A percentile compares a stretch with the other conserved stretches of the same genome.
Conservation (phyloP, 2,329 filamentous ascomycete genomes). For the Purpureocillium takamizusanense region DNA sequence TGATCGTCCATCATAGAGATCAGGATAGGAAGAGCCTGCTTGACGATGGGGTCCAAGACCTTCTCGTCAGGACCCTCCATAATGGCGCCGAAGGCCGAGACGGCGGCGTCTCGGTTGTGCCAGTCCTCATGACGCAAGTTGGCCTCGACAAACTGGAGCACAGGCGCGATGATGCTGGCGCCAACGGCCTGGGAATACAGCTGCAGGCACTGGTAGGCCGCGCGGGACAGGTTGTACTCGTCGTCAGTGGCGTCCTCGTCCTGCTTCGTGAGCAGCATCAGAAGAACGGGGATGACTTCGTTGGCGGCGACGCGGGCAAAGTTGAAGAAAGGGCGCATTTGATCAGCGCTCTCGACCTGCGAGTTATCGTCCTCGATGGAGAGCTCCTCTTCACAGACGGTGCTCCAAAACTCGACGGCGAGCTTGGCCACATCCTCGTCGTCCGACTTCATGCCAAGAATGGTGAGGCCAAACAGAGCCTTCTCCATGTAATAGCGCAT, state of each 20-base stretch:
- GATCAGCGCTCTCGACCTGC: constrained; percentile 63
- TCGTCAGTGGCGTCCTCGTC: constrained; percentile 95
- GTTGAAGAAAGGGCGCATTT: constrained; percentile 89
- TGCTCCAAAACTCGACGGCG: constrained; percentile 99
- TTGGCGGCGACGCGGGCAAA: constrained; percentile 87
- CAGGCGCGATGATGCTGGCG: constrained; percentile 72
- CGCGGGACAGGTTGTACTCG: constrained; percentile 93
- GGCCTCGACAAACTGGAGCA: constrained; percentile 83
- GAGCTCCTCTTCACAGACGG: constrained; percentile 98
- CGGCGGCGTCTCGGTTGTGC: constrained; percentile 89
- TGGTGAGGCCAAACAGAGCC: constrained; percentile 92
- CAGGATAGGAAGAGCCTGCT: constrained; percentile 85
- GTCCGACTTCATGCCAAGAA: constrained; percentile 95
- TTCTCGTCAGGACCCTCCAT: constrained; percentile 97
- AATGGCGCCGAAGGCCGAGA: constrained; percentile 94
- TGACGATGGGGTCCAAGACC: constrained; percentile 85
- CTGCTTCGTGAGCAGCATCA: constrained; percentile 87
- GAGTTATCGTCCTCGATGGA: constrained; percentile 95
- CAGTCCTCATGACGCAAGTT: constrained; percentile 88
- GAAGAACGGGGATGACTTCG: constrained; percentile 87
- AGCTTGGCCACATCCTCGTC: constrained; percentile 98
- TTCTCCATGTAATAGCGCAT: constrained; percentile 99
- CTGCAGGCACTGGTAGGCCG: constrained; percentile 92
- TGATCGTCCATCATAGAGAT: constrained; percentile 88
- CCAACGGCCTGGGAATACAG: constrained; percentile 91